Evolutionary conservation across 2,329 filamentous ascomycete species (phyloP), one percentile per base, ranked within the genome.

Genomic region (Pseudopithomyces maydicus): DNA sequence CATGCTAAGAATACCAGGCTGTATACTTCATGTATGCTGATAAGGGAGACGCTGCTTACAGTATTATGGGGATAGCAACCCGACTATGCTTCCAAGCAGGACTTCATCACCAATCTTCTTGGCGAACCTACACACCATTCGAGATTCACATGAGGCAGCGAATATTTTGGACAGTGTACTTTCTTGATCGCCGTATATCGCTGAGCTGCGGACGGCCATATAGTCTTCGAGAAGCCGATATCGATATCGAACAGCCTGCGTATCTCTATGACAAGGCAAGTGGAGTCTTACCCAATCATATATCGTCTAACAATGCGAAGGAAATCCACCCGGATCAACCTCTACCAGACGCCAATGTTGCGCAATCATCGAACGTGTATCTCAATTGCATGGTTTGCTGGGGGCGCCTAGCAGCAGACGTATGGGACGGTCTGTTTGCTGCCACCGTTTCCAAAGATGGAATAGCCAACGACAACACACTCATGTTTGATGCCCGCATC

Each of bases 191-290:
- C 17, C 63, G 64, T 7, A 71, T 74, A 38, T 67, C 71, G 0
- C 49, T 72, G 12, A 68, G 70, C 12, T 74, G 70, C 47, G 65
- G 67, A 17, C 64, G 71, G 17, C 72, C 72, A 1, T 69, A 70
- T 32, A 63, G 65, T 12, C 65, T 74, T 14, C 67, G 66, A 26
- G 67, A 70, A 43, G 32, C 54, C 2, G 71, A 73, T 20, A 61
- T 72, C 8, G 59, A 73, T 33, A 63, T 74, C 3, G 66, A 69
- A 2, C 45, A 62, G 17, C 68, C 71, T 2, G 39, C 45, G 4
- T 62, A 62, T 10, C 41, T 66, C 1, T 65, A 52, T 39, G 56
- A 67, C 22, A 59, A 51, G 52, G 70, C 70, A 45, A 61, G 64
- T 48, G 12, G 8, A 44, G 19, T n/a, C 8, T 35, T 19, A n/a